These are phyloP conservation scores for Hanseniaspora hatyaiensis DNA, from an alignment of 805 yeast genomes.

Conservation along the genomic window DNA sequence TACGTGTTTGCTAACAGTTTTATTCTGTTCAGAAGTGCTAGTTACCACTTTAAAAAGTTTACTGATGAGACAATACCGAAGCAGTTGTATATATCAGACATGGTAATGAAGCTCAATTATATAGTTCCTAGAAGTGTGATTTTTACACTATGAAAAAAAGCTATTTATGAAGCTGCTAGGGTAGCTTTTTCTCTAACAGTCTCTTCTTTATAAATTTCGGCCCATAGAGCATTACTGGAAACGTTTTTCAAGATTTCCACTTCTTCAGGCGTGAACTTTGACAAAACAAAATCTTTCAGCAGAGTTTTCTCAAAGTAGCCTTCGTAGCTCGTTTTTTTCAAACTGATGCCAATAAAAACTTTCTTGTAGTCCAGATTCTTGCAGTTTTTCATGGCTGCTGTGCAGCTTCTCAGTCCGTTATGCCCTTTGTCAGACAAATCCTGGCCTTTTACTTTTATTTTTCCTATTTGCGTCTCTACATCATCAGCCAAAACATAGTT, in stretches of 20 bases:
- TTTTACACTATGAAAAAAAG: no score
- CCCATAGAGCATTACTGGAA: background rate
- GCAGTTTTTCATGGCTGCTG: background rate
- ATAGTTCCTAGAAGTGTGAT: no score
- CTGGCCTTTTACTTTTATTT: background rate
- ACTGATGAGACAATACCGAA: no score
- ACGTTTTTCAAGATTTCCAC: background rate
- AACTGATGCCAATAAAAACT: background rate
- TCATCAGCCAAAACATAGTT: constrained; percentile 13
- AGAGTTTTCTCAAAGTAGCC: background rate
- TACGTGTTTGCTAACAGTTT: no score
- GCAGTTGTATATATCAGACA: no score
- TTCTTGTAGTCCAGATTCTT: background rate
- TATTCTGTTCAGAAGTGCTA: no score
- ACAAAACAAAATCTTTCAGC: constrained; percentile 5
- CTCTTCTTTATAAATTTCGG: background rate
- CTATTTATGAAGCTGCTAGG: background rate
- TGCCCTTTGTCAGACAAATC: constrained; percentile 10
- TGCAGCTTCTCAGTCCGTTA: constrained; percentile 1
- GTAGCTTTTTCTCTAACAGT: no score
- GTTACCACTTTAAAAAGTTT: no score
- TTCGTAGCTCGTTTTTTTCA: background rate
- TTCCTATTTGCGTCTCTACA: background rate
- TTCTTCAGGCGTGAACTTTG: background rate
- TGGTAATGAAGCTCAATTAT: no score